Evolutionary conservation across 306 rosid genomes (phyloP).

Genomic region (Pterocarpus santalinus): DNA sequence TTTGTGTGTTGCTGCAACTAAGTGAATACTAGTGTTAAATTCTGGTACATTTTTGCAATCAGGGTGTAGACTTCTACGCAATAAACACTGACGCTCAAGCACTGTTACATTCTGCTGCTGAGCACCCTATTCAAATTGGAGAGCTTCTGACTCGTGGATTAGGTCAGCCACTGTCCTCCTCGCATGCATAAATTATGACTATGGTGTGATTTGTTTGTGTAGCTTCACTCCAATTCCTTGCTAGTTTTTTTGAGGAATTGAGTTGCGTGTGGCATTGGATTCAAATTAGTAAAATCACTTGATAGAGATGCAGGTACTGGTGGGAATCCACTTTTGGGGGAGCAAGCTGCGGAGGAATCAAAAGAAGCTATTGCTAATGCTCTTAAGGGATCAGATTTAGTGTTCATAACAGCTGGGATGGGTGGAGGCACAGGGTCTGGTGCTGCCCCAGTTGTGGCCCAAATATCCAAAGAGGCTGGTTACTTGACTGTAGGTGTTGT

Average conservation of each 20-base stretch:
- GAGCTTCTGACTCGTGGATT: slow-evolving; percentile 98
- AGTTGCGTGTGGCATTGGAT: slow-evolving; percentile 47
- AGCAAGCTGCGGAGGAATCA: slow-evolving; percentile 99
- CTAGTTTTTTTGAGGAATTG: slow-evolving; percentile 21
- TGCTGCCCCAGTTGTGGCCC: slow-evolving; percentile 98
- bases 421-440: slow-evolving; percentile 99
- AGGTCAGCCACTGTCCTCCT: slow-evolving; percentile 70
- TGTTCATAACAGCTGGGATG: slow-evolving; percentile 98
- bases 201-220: slow-evolving; percentile 21
- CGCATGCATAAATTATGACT: neutral
- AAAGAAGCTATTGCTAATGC: slow-evolving; percentile 86
- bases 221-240: neutral
- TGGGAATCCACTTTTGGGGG: slow-evolving; percentile 97
- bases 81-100: slow-evolving; percentile 99
- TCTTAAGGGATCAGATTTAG: slow-evolving; percentile 96
- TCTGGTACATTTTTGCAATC: slow-evolving; percentile 52
- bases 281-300: slow-evolving; percentile 30
- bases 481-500: slow-evolving; percentile 98
- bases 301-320: slow-evolving; percentile 92
- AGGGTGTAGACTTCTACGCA: slow-evolving; percentile 98
- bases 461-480: slow-evolving; percentile 94
- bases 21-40: slow-evolving; percentile 46
- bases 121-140: slow-evolving; percentile 93
- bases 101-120: slow-evolving; percentile 81
- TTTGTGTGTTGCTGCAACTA: slow-evolving; percentile 36